phyloP scores from a whole-genome alignment of 2,329 filamentous ascomycete genomes.

The Plenodomus tracheiphilus region DNA sequence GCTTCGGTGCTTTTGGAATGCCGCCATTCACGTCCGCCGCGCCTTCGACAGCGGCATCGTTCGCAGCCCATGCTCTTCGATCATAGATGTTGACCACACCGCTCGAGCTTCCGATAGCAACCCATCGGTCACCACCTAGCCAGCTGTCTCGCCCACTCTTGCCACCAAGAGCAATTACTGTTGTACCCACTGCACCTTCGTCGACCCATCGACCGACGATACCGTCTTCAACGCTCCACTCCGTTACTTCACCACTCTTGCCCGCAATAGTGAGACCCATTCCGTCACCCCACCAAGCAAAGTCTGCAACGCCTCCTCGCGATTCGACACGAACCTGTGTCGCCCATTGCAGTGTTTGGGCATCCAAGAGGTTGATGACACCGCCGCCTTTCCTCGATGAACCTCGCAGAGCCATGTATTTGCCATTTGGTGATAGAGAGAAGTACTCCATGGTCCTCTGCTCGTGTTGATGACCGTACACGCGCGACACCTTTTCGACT shows the following conservation, averaged over 20 bases:
- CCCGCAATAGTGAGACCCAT: slow-evolving; percentile 80
- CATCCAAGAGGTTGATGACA: slow-evolving; percentile 81
- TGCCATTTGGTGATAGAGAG: slow-evolving; percentile 82
- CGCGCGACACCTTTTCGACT: slow-evolving; percentile 78
- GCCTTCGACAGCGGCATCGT: slow-evolving; percentile 14
- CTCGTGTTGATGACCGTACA: slow-evolving; percentile 76
- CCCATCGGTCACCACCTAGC: slow-evolving; percentile 82
- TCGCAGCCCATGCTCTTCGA: slow-evolving; percentile 63
- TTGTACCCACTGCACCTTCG: slow-evolving; percentile 84
- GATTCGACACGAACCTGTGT: slow-evolving; percentile 81
- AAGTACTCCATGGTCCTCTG: slow-evolving; percentile 92
- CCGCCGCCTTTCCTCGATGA: slow-evolving; percentile 84
- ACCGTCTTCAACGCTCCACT: slow-evolving; percentile 74
- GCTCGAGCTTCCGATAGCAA: slow-evolving; percentile 81
- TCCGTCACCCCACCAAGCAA: slow-evolving; percentile 88
- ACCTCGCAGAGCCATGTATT: slow-evolving; percentile 81
- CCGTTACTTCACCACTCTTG: slow-evolving; percentile 85
- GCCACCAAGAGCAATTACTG: slow-evolving; percentile 78
- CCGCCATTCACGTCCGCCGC: slow-evolving; percentile 43
- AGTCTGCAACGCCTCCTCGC: slow-evolving; percentile 82
- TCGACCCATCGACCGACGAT: slow-evolving; percentile 86
- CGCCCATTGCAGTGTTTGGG: slow-evolving; percentile 82
- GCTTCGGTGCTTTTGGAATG: slow-evolving; percentile 70
- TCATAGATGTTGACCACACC: slow-evolving; percentile 96
- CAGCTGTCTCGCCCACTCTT: slow-evolving; percentile 60